phyloP scores from a whole-genome alignment of 2,329 filamentous ascomycete genomes.

The Colletotrichum spaethianum region DNA sequence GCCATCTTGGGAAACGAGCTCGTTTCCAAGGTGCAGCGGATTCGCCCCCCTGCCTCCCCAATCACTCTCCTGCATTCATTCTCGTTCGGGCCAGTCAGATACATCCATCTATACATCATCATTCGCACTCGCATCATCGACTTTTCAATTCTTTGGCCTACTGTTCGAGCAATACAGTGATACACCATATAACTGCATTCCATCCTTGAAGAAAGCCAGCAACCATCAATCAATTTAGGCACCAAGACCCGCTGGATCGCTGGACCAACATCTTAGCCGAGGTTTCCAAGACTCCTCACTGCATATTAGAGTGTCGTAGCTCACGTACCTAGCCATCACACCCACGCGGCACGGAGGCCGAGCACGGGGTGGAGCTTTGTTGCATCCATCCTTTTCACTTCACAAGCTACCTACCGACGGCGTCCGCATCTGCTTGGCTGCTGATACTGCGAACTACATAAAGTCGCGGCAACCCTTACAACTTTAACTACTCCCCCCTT shows the following conservation, averaged over 20 bases:
- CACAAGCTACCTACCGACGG: constrained; percentile 30
- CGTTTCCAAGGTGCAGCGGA: constrained; percentile 32
- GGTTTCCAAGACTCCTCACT: constrained; percentile 14
- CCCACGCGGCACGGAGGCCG: constrained; percentile 34
- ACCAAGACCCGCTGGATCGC: neutral
- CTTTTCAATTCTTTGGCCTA: neutral
- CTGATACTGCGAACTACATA: constrained; percentile 37
- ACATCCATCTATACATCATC: constrained; percentile 26
- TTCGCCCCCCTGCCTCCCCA: constrained; percentile 14
- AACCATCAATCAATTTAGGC: neutral
- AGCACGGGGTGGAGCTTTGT: constrained; percentile 38
- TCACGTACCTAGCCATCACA: constrained; percentile 6
- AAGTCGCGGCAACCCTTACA: constrained; percentile 29
- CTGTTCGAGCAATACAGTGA: no score
- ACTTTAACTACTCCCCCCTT: neutral
- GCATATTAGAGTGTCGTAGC: neutral
- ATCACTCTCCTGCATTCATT: constrained; percentile 10
- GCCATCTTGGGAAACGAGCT: constrained; percentile 29
- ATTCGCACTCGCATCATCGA: constrained; percentile 24
- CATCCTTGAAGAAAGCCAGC: neutral
- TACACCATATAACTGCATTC: neutral
- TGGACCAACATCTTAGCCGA: constrained; percentile 3
- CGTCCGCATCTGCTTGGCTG: constrained; percentile 24
- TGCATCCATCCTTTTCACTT: constrained; percentile 27
- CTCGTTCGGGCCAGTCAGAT: neutral